Percentiles rank a stretch among this genome's conserved stretches.
These are phyloP conservation scores for Atalantia buxifolia DNA, from an alignment of 345 rosid genomes.

Conservation along the genomic window DNA sequence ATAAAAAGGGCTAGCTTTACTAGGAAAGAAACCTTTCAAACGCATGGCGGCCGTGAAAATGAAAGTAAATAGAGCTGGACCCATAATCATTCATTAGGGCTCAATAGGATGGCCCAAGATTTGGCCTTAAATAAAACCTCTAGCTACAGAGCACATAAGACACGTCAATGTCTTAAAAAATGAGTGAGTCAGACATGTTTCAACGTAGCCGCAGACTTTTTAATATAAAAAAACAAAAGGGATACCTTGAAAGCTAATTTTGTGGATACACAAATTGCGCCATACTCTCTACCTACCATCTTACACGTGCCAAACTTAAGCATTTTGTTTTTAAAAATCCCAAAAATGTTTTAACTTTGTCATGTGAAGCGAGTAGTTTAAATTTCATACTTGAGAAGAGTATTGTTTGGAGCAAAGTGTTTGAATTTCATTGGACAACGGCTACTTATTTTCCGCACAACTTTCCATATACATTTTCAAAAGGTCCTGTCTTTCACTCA, in stretches of 20 bases:
- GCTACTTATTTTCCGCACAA: conserved; percentile 41
- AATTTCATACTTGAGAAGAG: neutral
- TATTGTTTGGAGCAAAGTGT: conserved; percentile 11
- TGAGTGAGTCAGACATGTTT: conserved; percentile 21
- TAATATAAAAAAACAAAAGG: neutral
- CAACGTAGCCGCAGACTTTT: conserved; percentile 14
- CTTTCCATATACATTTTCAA: conserved; percentile 37
- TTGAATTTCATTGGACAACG: conserved; percentile 50
- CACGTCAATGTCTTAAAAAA: neutral
- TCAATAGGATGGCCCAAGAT: neutral
- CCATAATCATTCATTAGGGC: neutral
- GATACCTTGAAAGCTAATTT: neutral
- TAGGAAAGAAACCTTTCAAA: neutral
- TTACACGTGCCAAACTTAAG: neutral
- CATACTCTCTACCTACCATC: neutral
- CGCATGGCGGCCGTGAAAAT: neutral
- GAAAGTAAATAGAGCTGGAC: neutral
- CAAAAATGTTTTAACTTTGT: neutral
- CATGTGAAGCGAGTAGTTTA: conserved; percentile 1
- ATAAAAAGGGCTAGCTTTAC: neutral
- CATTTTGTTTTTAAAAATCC: neutral
- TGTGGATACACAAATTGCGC: too few species aligned
- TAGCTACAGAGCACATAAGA: neutral
- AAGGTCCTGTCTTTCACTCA: conserved; percentile 19
- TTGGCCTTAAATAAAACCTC: neutral